These are phyloP conservation scores for Metschnikowia shivogae DNA, from an alignment of 805 yeast species.

Conservation along the genomic window DNA sequence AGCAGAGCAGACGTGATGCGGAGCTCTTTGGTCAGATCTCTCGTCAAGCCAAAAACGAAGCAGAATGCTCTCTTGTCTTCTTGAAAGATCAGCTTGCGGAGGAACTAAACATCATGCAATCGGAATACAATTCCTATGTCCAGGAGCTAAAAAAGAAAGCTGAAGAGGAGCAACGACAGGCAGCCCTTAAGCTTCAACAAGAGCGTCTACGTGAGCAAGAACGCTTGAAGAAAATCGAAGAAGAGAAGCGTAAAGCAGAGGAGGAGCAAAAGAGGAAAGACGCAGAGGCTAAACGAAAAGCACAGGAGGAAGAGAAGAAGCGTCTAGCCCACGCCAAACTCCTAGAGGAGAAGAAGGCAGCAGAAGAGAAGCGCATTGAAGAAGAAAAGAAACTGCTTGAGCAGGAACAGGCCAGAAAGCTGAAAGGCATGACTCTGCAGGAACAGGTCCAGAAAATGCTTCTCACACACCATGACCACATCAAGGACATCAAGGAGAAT, in stretches of 20 bases:
- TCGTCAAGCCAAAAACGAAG: background rate
- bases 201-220: background rate
- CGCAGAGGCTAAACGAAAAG: constrained; percentile 9
- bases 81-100: background rate
- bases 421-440: constrained; percentile 32
- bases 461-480: constrained; percentile 46
- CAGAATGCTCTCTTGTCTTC: background rate
- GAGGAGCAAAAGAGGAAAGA: constrained; percentile 15
- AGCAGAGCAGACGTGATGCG: background rate
- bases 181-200: background rate
- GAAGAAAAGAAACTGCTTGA: constrained; percentile 13
- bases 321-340: constrained; percentile 7
- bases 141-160: background rate
- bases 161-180: background rate
- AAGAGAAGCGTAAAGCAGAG: constrained; percentile 14
- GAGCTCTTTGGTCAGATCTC: background rate
- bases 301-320: constrained; percentile 12
- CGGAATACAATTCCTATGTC: background rate
- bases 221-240: constrained; percentile 5
- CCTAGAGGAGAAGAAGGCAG: constrained; percentile 16
- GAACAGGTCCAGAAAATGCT: constrained; percentile 40
- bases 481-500: constrained; percentile 53
- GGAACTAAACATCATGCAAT: background rate
- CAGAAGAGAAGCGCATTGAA: constrained; percentile 15
- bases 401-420: constrained; percentile 15